Evolutionary conservation across 2,329 filamentous ascomycete species (phyloP), one percentile per base, ranked within the genome.

Genomic region (Cladosporium sp.): DNA sequence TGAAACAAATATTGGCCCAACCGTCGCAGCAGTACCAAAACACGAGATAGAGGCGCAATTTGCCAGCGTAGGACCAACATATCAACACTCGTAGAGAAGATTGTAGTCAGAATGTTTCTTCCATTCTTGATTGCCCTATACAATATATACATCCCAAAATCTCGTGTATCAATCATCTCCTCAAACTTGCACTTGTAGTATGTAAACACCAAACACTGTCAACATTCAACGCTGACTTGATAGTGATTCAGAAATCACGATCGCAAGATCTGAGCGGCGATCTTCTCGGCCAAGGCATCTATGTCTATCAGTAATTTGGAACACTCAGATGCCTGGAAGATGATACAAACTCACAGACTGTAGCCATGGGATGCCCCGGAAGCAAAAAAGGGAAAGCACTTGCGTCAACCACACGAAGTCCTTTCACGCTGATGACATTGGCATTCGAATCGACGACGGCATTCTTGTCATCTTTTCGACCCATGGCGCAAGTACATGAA

Each of bases 391-490:
- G 63, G 57, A 72, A 69, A 26, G 66, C 53, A n/a, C 61, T 63
- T 10, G 67, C 67, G 66, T 73, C 72, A 4, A 73, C 72, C 1
- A 73, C 71, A 11, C 71, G 60, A 49, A 73, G 53, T 1, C 66
- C 58, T 0, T 66, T 51, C 3, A 70, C 69, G 2, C 71, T 70
- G 43, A 69, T 64, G 13, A 73, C 72, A 14, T 63, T 59, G 0
- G 66, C 68, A 25, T 69, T 46, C 1, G 61, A 59, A 57, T 73
- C 71, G 1, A 73, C 67, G 2, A 73, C 71, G 4, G 68, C 71
- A 58, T 63, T 68, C 3, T 60, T 23, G 46, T 73, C 70, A 1
- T 32, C 48, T 16, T 6, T 5, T 57, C 59, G 67, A n/a, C 70
- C 71, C 71, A 73, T 72, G 25, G 23, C 65, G 51, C 63, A 66